Conservation (phyloP, 2,329 filamentous ascomycete genomes). For the Penicillium corylophilum region DNA sequence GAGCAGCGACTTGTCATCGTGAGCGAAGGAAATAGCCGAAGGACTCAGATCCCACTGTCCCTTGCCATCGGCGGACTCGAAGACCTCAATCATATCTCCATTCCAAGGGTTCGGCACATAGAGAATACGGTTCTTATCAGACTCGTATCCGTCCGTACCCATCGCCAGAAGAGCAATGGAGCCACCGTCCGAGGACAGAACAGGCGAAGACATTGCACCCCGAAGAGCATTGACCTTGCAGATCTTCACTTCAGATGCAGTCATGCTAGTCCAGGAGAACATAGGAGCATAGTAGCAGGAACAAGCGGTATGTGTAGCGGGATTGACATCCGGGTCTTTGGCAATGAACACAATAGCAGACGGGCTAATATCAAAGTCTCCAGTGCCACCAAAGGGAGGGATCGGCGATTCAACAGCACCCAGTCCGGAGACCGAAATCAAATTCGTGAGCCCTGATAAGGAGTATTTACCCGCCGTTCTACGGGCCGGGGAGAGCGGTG, state of each 20-base stretch:
- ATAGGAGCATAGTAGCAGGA: constrained; percentile 48
- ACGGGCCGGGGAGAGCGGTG: constrained; percentile 37
- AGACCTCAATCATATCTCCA: constrained; percentile 40
- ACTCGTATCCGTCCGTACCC: constrained; percentile 48
- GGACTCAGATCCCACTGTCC: constrained; percentile 47
- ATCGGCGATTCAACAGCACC: constrained; percentile 48
- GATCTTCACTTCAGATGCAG: constrained; percentile 30
- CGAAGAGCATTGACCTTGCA: constrained; percentile 36
- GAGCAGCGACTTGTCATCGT: constrained; percentile 43
- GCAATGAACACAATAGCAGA: constrained; percentile 48
- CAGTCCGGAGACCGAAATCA: constrained; percentile 41
- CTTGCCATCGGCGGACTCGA: constrained; percentile 37
- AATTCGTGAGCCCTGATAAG: constrained; percentile 45
- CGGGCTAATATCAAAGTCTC: constrained; percentile 49
- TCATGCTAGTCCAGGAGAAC: constrained; percentile 42
- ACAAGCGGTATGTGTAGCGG: constrained; percentile 48
- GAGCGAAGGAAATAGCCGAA: constrained; percentile 40
- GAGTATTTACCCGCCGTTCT: constrained; percentile 40
- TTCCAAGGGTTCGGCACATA: constrained; percentile 45
- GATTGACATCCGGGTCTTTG: constrained; percentile 47
- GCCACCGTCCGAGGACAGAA: constrained; percentile 45
- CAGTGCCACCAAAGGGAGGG: constrained; percentile 48
- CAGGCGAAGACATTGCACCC: constrained; percentile 47
- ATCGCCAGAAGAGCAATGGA: constrained; percentile 46
- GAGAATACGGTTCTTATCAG: constrained; percentile 48